Evolutionary conservation across 1,139 yeast species (phyloP), one percentile per base, ranked within the genome.

Genomic region (Eremothecium gossypii): DNA sequence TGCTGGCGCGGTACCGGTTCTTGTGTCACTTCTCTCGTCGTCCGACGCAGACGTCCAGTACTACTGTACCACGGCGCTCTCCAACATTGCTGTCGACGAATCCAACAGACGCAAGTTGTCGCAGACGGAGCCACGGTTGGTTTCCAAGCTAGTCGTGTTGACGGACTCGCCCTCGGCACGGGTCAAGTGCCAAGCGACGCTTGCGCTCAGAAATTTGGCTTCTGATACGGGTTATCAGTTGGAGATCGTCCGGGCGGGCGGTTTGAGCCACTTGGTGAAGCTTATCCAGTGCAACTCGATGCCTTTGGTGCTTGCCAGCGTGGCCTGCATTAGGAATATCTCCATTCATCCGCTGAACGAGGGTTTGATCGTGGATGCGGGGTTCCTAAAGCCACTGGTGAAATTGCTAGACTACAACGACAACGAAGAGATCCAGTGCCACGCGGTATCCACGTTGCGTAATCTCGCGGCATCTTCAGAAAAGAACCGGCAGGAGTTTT

Each of bases 1-100:
- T 62, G 97, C 98, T 2, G 98, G 97, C 35, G 96, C 98, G 7
- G 95, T 91, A 6, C 98, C 98, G 1, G 96, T 91, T 7, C 71
- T 91, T 45, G 97, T 91, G 8, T 80, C 94, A n/a, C 70, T 93
- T 47, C 70, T 91, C 49, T 76, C 93, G 1, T 83, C 89, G 41
- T 76, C 81, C 20, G 99, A 91, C 63, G 86, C 96, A 3, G 98
- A 91, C 62, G 97, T 91, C 34, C 99, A 93, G 66, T 91, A 93
- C 64, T 91, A 91, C 63, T 91, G 98, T 69, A 91, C 98, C 12
- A 91, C 99, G 2, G 97, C 98, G 0, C 72, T 91, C 51, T 85
- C 96, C 29, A 91, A 91, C 60, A 89, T 91, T 53, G 99, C 99
- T 2, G 99, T 91, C 36, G 98, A 91, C 65, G 95, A 87, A 58